Conservation (phyloP, 1,139 yeast species). For the Zhuliangozyma parablackwelliae region DNA sequence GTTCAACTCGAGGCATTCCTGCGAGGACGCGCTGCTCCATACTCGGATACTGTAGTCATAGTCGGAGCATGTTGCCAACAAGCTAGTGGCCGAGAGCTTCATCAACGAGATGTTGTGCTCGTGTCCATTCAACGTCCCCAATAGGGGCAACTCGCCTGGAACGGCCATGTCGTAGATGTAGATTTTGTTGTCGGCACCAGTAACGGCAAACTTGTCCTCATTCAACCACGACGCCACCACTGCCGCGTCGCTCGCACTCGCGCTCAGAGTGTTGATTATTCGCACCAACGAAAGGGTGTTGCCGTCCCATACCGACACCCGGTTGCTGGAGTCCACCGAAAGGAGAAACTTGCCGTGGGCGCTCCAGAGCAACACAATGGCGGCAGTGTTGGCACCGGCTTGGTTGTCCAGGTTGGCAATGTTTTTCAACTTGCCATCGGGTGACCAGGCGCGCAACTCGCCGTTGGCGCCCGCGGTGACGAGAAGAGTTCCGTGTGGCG, state of each 20-base stretch:
- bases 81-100: constrained; percentile 49
- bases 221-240: constrained; percentile 62
- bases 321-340: constrained; percentile 28
- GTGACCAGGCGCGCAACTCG: constrained; percentile 65
- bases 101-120: constrained; percentile 55
- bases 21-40: constrained; percentile 65
- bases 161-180: constrained; percentile 48
- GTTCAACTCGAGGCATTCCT: constrained; percentile 32
- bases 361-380: constrained; percentile 32
- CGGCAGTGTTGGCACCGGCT: constrained; percentile 8
- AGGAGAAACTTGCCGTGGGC: constrained; percentile 32
- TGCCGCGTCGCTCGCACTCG: neutral
- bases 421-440: constrained; percentile 60
- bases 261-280: constrained; percentile 14
- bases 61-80: constrained; percentile 73
- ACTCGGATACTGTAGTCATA: constrained; percentile 61
- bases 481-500: constrained; percentile 54
- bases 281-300: constrained; percentile 27
- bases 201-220: constrained; percentile 62
- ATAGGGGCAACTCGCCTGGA: constrained; percentile 39
- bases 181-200: constrained; percentile 49
- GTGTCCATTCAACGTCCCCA: constrained; percentile 70
- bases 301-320: constrained; percentile 39
- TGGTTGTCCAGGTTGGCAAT: constrained; percentile 28
- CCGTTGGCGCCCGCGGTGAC: constrained; percentile 60